Evolutionary conservation across 2,329 filamentous ascomycete species (phyloP), one percentile per base, ranked within the genome.

Genomic region (Monosporascus sp.): DNA sequence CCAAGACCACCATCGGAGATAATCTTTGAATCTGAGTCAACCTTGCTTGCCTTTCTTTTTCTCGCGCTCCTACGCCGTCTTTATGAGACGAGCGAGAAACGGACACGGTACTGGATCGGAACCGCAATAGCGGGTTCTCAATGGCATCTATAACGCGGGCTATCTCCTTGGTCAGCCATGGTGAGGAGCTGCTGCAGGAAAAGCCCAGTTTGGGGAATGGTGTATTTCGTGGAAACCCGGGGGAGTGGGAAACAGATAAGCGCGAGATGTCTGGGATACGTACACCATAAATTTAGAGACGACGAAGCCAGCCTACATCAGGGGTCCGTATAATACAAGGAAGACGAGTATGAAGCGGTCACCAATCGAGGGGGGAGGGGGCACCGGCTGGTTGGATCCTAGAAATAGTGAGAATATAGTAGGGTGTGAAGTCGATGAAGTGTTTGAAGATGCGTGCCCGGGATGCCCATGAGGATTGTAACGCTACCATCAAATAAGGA

Each of bases 381-480:
- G n/a, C 22, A 31, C 43, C 43, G 43, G 43, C 43, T 46, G 43
- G 22, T 27, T 46, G 43, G 24, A 27, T 25, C 43, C 25, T 25
- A 24, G 24, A 24, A 46, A 46, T 15, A 6, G 43, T 17, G 20
- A 46, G 43, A 46, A 8, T 17, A 22, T 24, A 27, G 3, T 5
- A 27, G 24, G n/a, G 43, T 46, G 43, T 14, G 20, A 15, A 24
- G 48, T 50, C 41, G 54, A 53, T 46, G 43, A 47, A 51, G 57
- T 55, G 51, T 59, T 45, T 52, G 22, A 52, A 55, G 46, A 37
- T 53, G 41, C 48, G 22, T 37, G 37, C 47, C 44, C 3, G 46
- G 51, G 52, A 50, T 55, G 24, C 51, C 47, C 41, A 52, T 56
- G 46, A 50, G 51, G 44, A 39, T 51, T 14, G 49, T 47, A 27